phyloP scores from a whole-genome alignment of 2,329 filamentous ascomycete genomes.

The Botryotinia convoluta region DNA sequence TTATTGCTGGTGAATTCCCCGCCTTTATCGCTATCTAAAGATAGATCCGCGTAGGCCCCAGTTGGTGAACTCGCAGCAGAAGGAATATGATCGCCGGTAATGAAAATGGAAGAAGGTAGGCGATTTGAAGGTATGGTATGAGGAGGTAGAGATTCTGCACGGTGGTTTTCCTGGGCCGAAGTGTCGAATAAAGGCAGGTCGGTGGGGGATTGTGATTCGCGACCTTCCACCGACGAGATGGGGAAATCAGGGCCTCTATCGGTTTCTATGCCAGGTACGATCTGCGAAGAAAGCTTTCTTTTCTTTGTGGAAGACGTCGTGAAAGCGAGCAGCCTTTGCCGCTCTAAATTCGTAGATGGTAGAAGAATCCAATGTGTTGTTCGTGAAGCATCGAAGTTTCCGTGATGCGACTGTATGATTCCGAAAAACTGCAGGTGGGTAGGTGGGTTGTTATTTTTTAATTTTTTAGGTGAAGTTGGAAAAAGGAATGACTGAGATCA shows the following conservation, averaged over 20 bases:
- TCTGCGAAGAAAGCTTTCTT: slow-evolving; percentile 58
- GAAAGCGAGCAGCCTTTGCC: slow-evolving; percentile 61
- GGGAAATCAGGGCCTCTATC: slow-evolving; percentile 35
- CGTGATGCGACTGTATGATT: slow-evolving; percentile 21
- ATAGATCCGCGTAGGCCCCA: slow-evolving; percentile 56
- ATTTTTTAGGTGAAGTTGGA: neutral
- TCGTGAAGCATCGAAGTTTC: slow-evolving; percentile 21
- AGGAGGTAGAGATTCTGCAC: slow-evolving; percentile 44
- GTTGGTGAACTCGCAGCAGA: slow-evolving; percentile 59
- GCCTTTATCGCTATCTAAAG: slow-evolving; percentile 54
- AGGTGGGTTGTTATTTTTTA: neutral
- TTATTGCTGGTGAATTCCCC: slow-evolving; percentile 35
- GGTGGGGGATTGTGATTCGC: slow-evolving; percentile 48
- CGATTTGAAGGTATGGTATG: slow-evolving; percentile 48
- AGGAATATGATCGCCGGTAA: slow-evolving; percentile 50
- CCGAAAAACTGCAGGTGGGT: slow-evolving; percentile 12
- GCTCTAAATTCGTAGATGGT: slow-evolving; percentile 31
- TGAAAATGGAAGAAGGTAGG: slow-evolving; percentile 43
- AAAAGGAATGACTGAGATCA: slow-evolving; percentile 3
- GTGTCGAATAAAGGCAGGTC: slow-evolving; percentile 43
- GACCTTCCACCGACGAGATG: slow-evolving; percentile 35
- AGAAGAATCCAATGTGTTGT: slow-evolving; percentile 25
- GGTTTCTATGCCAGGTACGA: slow-evolving; percentile 27
- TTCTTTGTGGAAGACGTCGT: slow-evolving; percentile 74
- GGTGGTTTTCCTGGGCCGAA: slow-evolving; percentile 23